Conservation (phyloP, 2,329 filamentous ascomycete genomes). For the Hymenoscyphus linearis region DNA sequence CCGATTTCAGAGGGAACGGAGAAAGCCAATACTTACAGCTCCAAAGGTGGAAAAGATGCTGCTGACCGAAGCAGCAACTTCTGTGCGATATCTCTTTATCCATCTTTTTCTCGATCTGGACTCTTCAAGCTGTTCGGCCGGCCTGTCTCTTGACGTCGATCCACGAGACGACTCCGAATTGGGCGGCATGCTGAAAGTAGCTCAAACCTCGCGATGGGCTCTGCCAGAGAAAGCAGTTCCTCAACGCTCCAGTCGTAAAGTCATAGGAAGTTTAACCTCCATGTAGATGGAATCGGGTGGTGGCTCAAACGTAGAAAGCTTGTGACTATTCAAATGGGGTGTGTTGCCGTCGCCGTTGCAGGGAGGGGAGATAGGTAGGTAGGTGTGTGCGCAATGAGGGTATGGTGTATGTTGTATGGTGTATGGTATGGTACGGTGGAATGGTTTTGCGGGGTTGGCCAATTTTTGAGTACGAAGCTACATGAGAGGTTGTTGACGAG, state of each 20-base stretch:
- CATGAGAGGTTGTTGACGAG: conserved; percentile 7
- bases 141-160: not conserved
- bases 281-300: conserved; percentile 8
- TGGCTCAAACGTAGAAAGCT: not conserved
- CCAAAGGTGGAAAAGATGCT: conserved; percentile 73
- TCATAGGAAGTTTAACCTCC: conserved; percentile 12
- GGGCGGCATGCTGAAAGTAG: conserved; percentile 6
- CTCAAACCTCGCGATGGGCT: conserved; percentile 7
- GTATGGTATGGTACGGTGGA: too few species aligned
- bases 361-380: not conserved
- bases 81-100: conserved; percentile 73
- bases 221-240: conserved; percentile 14
- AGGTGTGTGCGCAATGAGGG: not conserved
- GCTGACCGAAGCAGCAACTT: conserved; percentile 71
- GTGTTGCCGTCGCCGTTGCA: too few species aligned
- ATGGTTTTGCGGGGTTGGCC: conserved; percentile 5
- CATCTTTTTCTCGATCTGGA: conserved; percentile 41
- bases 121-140: conserved; percentile 10
- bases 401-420: too few species aligned
- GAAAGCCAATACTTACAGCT: conserved; percentile 44
- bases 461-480: conserved; percentile 4
- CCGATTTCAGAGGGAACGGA: conserved; percentile 1
- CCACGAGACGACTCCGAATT: conserved; percentile 3
- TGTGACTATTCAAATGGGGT: not conserved
- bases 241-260: conserved; percentile 14